Evolutionary conservation across 331 rosid species (phyloP), one percentile per base, ranked within the genome.

Genomic region (Acacia pycnantha): DNA sequence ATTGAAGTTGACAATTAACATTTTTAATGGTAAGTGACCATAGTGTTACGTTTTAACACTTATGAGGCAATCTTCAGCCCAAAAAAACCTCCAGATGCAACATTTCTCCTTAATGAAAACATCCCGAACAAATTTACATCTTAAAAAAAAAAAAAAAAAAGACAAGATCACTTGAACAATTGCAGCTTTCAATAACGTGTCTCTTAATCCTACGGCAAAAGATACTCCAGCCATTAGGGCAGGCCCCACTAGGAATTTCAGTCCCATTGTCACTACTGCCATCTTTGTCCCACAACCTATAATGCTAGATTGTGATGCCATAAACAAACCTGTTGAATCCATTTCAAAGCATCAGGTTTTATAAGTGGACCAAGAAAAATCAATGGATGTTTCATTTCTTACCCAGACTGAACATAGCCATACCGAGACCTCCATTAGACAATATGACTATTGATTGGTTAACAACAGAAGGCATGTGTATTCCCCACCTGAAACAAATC

Each of bases 351-450:
- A 19, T 56, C 12, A 21, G 22, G 3, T 19, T 8, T 21, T 7
- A n/a, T 9, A 54, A 54, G 61, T 54, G 61, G 26, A 54, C 24
- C 1, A 54, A 54, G 61, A 54, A 21, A 54, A 54, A 51, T 51
- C 10, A 16, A 54, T 24, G 54, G 37, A 6, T 2, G 22, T 67
- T 16, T 53, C 70, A 51, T 54, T 76, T 76, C 86, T 46, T 90
- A 95, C 98, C 99, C 92, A 95, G 87, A 93, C 99, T 93, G 93
- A 95, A 93, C 83, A 90, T 91, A 35, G 99, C 98, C 99, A 93
- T 95, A 18, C 99, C 99, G 76, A 95, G 88, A 78, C 99, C 99
- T 74, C 99, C 99, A 70, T 81, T 82, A 48, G 97, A 82, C 59
- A 95, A 67, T 64, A 93, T 88, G 31, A 12, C 2, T 73, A 95